Evolutionary conservation across 2,329 filamentous ascomycete genomes (phyloP).

Genomic region (Neodidymelliopsis sp.): DNA sequence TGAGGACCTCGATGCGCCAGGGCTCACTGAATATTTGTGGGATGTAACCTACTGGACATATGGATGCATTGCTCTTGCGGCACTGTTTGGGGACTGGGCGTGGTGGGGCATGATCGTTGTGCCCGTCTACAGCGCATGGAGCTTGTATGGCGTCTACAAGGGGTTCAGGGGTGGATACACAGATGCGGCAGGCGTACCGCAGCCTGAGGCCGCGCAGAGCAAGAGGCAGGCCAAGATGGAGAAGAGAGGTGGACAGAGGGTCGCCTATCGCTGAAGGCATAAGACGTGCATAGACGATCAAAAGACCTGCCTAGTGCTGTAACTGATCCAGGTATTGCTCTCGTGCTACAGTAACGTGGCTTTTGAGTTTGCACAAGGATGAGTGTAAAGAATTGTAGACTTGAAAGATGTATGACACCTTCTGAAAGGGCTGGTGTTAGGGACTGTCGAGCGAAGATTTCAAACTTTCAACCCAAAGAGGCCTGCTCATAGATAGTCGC

Average conservation of each 20-base stretch:
- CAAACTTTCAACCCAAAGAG: too few species aligned
- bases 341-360: too few species aligned
- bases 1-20: conserved; percentile 85
- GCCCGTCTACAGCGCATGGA: conserved; percentile 56
- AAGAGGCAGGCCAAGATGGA: conserved; percentile 61
- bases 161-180: conserved; percentile 54
- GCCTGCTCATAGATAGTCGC: too few species aligned
- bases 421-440: too few species aligned
- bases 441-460: too few species aligned
- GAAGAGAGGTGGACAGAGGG: conserved; percentile 59
- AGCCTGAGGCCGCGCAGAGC: conserved; percentile 45
- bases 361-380: too few species aligned
- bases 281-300: too few species aligned
- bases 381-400: too few species aligned
- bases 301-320: too few species aligned
- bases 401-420: too few species aligned
- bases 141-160: conserved; percentile 56
- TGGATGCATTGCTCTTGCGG: conserved; percentile 74
- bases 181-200: conserved; percentile 51
- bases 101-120: conserved; percentile 68
- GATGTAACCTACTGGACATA: conserved; percentile 96
- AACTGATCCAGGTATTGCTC: too few species aligned
- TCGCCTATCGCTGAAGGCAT: conserved; percentile 54
- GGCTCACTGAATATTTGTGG: conserved; percentile 98
- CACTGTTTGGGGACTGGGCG: conserved; percentile 80